Evolutionary conservation across 192 early-diverging fungal genomes (phyloP).

Genomic region (Jimgerdemannia flammicorona): DNA sequence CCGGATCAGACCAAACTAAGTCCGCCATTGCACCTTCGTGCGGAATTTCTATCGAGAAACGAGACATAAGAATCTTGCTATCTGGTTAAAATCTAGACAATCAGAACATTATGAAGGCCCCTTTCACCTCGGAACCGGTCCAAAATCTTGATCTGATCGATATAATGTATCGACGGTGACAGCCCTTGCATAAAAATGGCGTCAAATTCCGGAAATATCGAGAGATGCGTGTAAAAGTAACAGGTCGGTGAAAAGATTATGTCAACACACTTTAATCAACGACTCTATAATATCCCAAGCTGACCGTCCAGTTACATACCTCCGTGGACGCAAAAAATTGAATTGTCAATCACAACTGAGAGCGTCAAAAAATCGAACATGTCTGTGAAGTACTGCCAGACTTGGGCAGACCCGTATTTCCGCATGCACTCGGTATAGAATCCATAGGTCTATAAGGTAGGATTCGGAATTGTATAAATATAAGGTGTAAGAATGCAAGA

Average conservation of each 20-base stretch:
- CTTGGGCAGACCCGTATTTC: conserved; percentile 78
- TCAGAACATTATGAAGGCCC: background rate
- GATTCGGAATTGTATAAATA: too few species aligned
- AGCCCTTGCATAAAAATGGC: conserved; percentile 37
- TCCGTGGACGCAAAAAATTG: conserved; percentile 95
- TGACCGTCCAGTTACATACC: conserved; percentile 39
- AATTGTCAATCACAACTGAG: conserved; percentile 83
- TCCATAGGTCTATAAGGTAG: conserved; percentile 68
- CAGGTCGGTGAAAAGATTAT: background rate
- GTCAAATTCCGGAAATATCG: too few species aligned
- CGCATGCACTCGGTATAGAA: conserved; percentile 91
- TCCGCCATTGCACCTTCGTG: conserved; percentile 94
- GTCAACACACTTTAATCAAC: background rate
- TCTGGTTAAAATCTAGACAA: conserved; percentile 4
- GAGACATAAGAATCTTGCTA: background rate
- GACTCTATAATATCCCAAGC: too few species aligned
- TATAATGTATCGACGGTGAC: conserved; percentile 77
- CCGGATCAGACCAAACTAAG: conserved; percentile 90
- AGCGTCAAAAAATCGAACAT: conserved; percentile 92
- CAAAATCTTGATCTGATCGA: conserved; percentile 85
- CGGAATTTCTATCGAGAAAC: conserved; percentile 69
- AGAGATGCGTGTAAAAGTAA: too few species aligned
- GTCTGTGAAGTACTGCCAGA: conserved; percentile 93
- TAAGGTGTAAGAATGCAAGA: too few species aligned
- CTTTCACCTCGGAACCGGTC: conserved; percentile 75